These are phyloP conservation scores for Avena atlantica DNA, from an alignment of 176 grass and related monocot species.

Conservation along the genomic window DNA sequence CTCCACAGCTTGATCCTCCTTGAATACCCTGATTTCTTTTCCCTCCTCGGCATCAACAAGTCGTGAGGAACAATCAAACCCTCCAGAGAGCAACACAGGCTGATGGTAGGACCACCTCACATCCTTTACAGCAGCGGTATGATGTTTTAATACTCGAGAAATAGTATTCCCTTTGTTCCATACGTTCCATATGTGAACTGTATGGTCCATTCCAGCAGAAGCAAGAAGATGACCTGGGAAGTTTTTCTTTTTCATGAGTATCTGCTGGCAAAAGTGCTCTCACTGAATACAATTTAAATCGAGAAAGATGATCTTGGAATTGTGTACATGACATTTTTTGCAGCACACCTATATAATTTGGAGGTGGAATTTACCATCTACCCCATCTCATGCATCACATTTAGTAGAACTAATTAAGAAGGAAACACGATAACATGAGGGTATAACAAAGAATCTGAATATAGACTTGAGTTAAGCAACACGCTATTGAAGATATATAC, in stretches of 20 bases:
- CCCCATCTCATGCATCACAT: neutral
- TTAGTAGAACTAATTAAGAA: neutral
- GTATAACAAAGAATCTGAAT: neutral
- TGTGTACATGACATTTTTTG: neutral
- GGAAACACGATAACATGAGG: neutral
- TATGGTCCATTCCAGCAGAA: constrained; percentile 89
- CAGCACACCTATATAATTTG: neutral
- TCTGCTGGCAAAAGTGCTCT: neutral
- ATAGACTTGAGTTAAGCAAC: neutral
- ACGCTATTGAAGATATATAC: neutral
- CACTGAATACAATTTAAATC: constrained; percentile 1
- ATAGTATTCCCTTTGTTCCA: constrained; percentile 66
- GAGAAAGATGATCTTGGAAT: neutral
- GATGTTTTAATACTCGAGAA: constrained; percentile 63
- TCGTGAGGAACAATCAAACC: constrained; percentile 64
- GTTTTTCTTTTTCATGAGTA: constrained; percentile 28
- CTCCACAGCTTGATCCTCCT: constrained; percentile 85
- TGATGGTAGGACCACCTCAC: constrained; percentile 69
- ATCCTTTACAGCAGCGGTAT: constrained; percentile 83
- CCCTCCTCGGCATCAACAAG: constrained; percentile 69
- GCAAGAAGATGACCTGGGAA: constrained; percentile 89
- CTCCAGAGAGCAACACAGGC: constrained; percentile 68
- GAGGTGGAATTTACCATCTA: neutral
- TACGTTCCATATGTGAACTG: constrained; percentile 74
- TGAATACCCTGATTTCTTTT: constrained; percentile 67